Evolutionary conservation across 2,329 filamentous ascomycete species (phyloP).

Genomic region (Claviceps fusiformis): DNA sequence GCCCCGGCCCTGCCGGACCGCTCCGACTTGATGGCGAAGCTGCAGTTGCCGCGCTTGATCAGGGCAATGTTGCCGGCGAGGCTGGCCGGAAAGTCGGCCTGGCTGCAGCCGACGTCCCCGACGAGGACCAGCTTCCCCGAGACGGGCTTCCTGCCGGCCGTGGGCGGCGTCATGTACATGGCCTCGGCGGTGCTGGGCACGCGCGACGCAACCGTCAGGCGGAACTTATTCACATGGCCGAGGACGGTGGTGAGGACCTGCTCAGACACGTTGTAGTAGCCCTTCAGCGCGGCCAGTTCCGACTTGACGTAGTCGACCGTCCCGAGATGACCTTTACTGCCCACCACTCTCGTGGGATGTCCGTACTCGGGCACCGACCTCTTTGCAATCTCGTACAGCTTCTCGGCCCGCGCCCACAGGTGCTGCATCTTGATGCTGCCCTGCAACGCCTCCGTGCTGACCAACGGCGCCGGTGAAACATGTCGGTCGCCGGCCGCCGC

Average conservation of each 20-base stretch:
- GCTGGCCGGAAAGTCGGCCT: conserved; percentile 46
- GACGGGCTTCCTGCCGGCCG: conserved; percentile 43
- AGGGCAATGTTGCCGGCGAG: conserved; percentile 54
- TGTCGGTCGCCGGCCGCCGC: neutral
- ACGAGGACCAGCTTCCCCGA: conserved; percentile 47
- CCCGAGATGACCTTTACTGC: conserved; percentile 48
- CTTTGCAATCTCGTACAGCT: conserved; percentile 50
- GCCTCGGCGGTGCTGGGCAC: conserved; percentile 36
- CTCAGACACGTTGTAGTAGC: conserved; percentile 49
- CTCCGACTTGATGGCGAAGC: conserved; percentile 59
- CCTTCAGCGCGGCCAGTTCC: conserved; percentile 38
- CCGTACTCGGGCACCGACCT: conserved; percentile 45
- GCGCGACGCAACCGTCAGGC: conserved; percentile 39
- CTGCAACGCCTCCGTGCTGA: conserved; percentile 44
- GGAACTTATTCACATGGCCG: conserved; percentile 44
- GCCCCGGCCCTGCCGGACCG: conserved; percentile 57
- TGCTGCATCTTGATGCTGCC: conserved; percentile 39
- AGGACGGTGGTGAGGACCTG: conserved; percentile 51
- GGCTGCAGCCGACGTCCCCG: conserved; percentile 47
- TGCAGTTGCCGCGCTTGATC: conserved; percentile 54
- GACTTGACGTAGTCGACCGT: conserved; percentile 50
- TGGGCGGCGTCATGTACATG: conserved; percentile 56
- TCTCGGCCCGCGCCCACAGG: conserved; percentile 44
- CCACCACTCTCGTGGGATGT: conserved; percentile 59
- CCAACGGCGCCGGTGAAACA: conserved; percentile 21